Base-by-base conservation (phyloP, 768 basidiomycete genomes). In the Crucibulum laeve region DNA sequence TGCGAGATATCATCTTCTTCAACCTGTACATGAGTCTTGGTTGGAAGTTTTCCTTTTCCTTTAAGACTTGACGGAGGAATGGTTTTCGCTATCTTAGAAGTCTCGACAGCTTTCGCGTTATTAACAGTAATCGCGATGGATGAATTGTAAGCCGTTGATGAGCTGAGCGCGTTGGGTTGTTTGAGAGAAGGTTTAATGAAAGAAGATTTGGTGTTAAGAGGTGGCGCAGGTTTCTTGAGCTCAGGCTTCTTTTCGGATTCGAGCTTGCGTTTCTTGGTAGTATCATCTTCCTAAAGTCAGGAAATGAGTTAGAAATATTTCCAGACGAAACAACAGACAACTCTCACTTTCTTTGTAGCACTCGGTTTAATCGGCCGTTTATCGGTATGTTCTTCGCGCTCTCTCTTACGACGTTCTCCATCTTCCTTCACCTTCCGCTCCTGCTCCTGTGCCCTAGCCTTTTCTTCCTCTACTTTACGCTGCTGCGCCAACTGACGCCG, bases 401-500 rank as follows among this genome's bases (percentile, higher is more conserved):
- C 91, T 54, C 85, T 79, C 63, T 92, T 91, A 45, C 87, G 75
- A 42, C 78, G 77, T 45, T 92, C 89, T 14, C 70, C 67, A 44
- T 90, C 87, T 39, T 87, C 85, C 55, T 78, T 88, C 54, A 71
- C 60, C 61, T 79, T 88, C 50, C 73, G 76, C 47, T 91, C 89
- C 50, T 85, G 78, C 28, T 88, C 86, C 37, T 73, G 60, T 23
- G 70, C 64, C 24, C 76, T 77, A 1, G 68, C 62, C 58, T 77
- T 84, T 60, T 88, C 88, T 53, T 90, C 87, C 39, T 89, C 87
- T 1, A 75, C 83, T 60, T 91, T 93, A 56, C 82, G 74, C 57
- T 87, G 82, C 45, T 74, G 59, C 17, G 76, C 82, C 33, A 67
- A 77, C 54, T 81, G 86, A n/a, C 90, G 81, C 34, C 90, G 75